Evolutionary conservation across 441 rosid genomes (phyloP).

Genomic region (Flueggea neowawraea): DNA sequence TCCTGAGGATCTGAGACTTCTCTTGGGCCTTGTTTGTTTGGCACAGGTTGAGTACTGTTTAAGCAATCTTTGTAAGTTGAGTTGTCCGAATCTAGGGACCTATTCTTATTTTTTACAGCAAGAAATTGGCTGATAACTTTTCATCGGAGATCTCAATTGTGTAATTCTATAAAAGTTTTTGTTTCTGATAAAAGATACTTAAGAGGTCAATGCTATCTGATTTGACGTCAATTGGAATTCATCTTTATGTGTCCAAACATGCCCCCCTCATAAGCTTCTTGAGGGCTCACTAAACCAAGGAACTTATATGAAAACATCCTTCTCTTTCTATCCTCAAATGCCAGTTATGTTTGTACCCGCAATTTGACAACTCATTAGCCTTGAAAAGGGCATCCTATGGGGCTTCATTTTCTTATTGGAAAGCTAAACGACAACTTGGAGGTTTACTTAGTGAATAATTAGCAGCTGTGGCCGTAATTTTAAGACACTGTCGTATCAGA

Average conservation of each 20-base stretch:
- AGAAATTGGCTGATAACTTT: no score
- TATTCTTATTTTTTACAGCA: not conserved
- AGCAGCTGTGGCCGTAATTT: no score
- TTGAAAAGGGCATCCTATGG: conserved; percentile 23
- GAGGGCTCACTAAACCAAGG: no score
- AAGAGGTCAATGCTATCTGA: conserved; percentile 3
- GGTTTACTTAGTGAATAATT: not conserved
- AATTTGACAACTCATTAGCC: conserved; percentile 32
- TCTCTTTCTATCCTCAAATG: conserved; percentile 11
- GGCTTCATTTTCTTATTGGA: conserved; percentile 8
- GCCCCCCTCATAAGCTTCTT: no score
- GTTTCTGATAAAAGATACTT: conserved; percentile 1
- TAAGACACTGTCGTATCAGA: no score
- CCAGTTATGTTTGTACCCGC: conserved; percentile 20
- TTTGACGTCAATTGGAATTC: not conserved
- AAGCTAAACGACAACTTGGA: not conserved
- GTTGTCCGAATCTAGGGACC: conserved; percentile 14
- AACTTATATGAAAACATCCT: conserved; percentile 4
- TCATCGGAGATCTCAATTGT: no score
- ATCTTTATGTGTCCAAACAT: no score
- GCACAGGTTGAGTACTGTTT: not conserved
- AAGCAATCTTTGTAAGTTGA: conserved; percentile 2
- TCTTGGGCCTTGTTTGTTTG: not conserved
- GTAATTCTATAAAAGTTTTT: not conserved
- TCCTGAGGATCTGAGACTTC: no score